A percentile compares a stretch with the other conserved stretches of the same genome.
Conservation (phyloP, 768 basidiomycete genomes). For the Aureoboletus auriporus region DNA sequence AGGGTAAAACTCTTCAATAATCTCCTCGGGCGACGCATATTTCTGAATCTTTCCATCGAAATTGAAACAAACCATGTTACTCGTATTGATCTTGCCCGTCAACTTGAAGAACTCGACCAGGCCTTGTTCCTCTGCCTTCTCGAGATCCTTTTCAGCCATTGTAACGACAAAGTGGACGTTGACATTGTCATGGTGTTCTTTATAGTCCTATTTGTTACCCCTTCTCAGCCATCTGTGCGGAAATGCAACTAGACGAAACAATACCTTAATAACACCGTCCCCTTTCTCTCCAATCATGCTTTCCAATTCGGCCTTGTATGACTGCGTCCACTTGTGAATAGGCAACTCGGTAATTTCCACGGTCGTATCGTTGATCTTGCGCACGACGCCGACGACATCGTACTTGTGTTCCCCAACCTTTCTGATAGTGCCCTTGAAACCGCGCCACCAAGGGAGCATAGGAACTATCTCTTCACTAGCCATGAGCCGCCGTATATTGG, state of each 20-base stretch:
- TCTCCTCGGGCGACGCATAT: slow-evolving; percentile 85
- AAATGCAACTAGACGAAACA: background rate
- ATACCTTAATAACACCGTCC: slow-evolving; percentile 76
- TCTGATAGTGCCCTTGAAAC: slow-evolving; percentile 87
- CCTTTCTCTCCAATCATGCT: slow-evolving; percentile 84
- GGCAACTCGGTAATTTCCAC: slow-evolving; percentile 95
- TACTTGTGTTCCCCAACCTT: slow-evolving; percentile 80
- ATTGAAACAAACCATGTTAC: slow-evolving; percentile 99
- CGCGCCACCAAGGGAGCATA: slow-evolving; percentile 98
- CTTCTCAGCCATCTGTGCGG: background rate
- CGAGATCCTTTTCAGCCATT: slow-evolving; percentile 75
- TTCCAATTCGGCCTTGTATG: slow-evolving; percentile 90
- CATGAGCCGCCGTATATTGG: slow-evolving; percentile 85
- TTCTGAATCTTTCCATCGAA: slow-evolving; percentile 93
- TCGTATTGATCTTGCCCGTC: slow-evolving; percentile 75
- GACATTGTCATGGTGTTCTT: slow-evolving; percentile 91
- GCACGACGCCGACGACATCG: slow-evolving; percentile 69
- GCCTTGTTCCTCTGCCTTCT: slow-evolving; percentile 88
- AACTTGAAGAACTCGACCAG: slow-evolving; percentile 91
- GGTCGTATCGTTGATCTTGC: slow-evolving; percentile 81
- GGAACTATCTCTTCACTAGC: slow-evolving; percentile 73
- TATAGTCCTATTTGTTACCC: slow-evolving; percentile 70
- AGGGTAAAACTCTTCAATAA: slow-evolving; percentile 91
- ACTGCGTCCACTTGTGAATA: slow-evolving; percentile 91
- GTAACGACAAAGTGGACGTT: slow-evolving; percentile 86